A percentile compares a stretch with the other conserved stretches of the same genome.
phyloP scores from a whole-genome alignment of 331 rosid species.

The Rhamnella rubrinervis region DNA sequence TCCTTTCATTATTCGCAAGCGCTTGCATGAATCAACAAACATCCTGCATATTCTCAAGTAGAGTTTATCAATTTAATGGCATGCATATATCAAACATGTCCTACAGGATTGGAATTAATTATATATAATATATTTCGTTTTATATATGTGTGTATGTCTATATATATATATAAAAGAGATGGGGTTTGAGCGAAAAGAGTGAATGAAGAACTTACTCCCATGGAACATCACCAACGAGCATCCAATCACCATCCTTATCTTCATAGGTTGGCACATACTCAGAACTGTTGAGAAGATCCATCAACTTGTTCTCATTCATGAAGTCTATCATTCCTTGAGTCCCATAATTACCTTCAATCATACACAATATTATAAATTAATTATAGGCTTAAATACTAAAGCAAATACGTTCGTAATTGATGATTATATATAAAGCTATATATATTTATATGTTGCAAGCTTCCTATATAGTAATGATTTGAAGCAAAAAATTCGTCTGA shows the following conservation, averaged over 20 bases:
- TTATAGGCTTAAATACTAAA: not conserved
- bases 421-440: not conserved
- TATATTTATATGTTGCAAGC: too few species aligned
- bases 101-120: not conserved
- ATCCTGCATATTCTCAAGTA: conserved; percentile 42
- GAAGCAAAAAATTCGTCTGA: too few species aligned
- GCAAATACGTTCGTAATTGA: not conserved
- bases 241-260: conserved; percentile 99
- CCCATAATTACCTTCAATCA: conserved; percentile 80
- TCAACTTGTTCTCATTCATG: conserved; percentile 98
- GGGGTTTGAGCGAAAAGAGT: conserved; percentile 9
- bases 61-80: not conserved
- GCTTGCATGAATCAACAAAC: conserved; percentile 86
- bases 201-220: conserved; percentile 74
- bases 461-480: too few species aligned
- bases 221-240: conserved; percentile 99
- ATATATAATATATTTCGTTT: not conserved
- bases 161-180: not conserved
- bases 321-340: conserved; percentile 98
- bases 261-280: conserved; percentile 98
- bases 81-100: not conserved
- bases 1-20: conserved; percentile 87
- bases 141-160: not conserved
- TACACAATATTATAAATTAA: not conserved
- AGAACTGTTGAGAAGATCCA: conserved; percentile 98